Percentiles rank a stretch among this genome's conserved stretches.
Conservation (phyloP, 805 yeast genomes). For the Schwanniomyces sp. region DNA sequence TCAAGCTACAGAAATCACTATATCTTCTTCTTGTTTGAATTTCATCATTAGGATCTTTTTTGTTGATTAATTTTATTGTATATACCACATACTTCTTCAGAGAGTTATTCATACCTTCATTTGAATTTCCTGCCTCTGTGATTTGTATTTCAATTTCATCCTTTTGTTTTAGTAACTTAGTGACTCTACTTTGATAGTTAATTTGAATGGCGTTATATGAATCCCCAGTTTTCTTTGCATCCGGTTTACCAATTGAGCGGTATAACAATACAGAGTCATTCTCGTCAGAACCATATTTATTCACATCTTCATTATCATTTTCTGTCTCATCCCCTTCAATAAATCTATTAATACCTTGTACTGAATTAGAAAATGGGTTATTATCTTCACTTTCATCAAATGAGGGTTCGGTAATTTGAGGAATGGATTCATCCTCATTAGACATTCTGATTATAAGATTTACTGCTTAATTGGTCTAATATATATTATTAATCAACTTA, state of each 20-base stretch:
- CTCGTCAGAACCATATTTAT: slow-evolving; percentile 9
- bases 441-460: background rate
- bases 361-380: slow-evolving; percentile 30
- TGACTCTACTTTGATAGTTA: slow-evolving; percentile 36
- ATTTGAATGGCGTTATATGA: slow-evolving; percentile 26
- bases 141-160: slow-evolving; percentile 43
- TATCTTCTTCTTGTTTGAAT: slow-evolving; percentile 76
- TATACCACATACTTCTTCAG: slow-evolving; percentile 69
- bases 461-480: background rate
- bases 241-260: slow-evolving; percentile 13
- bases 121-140: slow-evolving; percentile 81
- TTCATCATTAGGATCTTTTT: slow-evolving; percentile 31
- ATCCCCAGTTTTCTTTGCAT: slow-evolving; percentile 8
- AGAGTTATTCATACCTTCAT: slow-evolving; percentile 71
- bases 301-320: background rate
- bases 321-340: slow-evolving; percentile 5
- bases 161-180: slow-evolving; percentile 31
- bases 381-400: slow-evolving; percentile 34
- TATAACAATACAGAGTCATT: slow-evolving; percentile 33
- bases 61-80: slow-evolving; percentile 64
- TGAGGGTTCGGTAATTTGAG: slow-evolving; percentile 3
- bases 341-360: slow-evolving; percentile 25
- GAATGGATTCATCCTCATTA: background rate
- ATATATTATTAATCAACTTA: background rate
- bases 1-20: slow-evolving; percentile 85